Evolutionary conservation across 2,329 filamentous ascomycete genomes (phyloP).

Genomic region (Sphaerostilbella broomeana): DNA sequence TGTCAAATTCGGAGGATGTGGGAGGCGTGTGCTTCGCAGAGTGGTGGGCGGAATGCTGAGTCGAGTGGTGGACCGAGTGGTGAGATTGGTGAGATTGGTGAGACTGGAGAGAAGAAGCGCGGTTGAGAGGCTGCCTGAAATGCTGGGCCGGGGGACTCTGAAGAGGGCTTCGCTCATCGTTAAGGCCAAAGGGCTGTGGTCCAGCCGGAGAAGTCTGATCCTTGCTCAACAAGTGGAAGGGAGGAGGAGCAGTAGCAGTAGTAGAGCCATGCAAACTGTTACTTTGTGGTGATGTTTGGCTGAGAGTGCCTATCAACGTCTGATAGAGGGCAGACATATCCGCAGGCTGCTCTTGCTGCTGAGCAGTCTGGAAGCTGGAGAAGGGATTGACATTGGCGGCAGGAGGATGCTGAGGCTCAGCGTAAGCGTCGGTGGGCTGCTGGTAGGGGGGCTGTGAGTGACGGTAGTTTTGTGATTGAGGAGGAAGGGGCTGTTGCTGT

Average conservation of each 20-base stretch:
- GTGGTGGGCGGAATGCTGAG: slow-evolving; percentile 21
- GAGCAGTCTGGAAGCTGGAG: too few relatives aligned
- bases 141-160: slow-evolving; percentile 40
- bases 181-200: slow-evolving; percentile 30
- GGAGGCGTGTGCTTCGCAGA: slow-evolving; percentile 23
- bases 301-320: slow-evolving; percentile 32
- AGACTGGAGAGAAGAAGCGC: slow-evolving; percentile 27
- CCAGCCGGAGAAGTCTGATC: slow-evolving; percentile 33
- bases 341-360: slow-evolving; percentile 31
- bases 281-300: slow-evolving; percentile 36
- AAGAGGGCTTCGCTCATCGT: slow-evolving; percentile 37
- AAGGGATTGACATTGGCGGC: slow-evolving; percentile 22
- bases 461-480: slow-evolving; percentile 19
- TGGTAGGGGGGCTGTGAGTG: slow-evolving; percentile 23
- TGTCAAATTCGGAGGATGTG: slow-evolving; percentile 25
- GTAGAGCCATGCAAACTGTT: slow-evolving; percentile 28
- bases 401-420: slow-evolving; percentile 18
- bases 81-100: slow-evolving; percentile 20
- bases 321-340: slow-evolving; percentile 32
- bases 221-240: slow-evolving; percentile 48
- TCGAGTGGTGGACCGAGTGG: slow-evolving; percentile 22
- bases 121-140: slow-evolving; percentile 31
- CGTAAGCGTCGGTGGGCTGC: slow-evolving; percentile 21
- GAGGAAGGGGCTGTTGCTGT: slow-evolving; percentile 20
- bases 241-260: slow-evolving; percentile 29